phyloP scores from a whole-genome alignment of 805 yeast genomes.

The Lipomyces starkeyi region DNA sequence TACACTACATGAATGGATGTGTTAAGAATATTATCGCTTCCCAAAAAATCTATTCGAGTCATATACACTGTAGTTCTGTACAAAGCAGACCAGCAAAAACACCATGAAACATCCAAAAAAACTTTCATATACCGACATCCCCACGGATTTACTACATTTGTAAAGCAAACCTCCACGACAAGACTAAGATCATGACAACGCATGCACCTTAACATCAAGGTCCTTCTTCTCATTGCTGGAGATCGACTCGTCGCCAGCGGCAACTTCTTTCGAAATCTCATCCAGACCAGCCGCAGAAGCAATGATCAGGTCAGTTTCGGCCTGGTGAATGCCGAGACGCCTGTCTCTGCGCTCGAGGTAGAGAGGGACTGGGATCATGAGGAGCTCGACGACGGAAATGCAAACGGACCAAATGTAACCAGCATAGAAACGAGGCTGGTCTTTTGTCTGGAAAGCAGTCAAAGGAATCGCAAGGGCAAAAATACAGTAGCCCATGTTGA shows the following conservation, averaged over 20 bases:
- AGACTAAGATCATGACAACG: background rate
- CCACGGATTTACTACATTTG: too few species aligned
- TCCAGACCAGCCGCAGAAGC: conserved; percentile 13
- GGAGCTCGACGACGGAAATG: conserved; percentile 2
- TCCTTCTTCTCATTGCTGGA: background rate
- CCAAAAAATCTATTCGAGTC: too few species aligned
- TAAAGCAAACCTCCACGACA: too few species aligned
- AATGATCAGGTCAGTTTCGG: conserved; percentile 10
- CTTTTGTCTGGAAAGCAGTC: conserved; percentile 13
- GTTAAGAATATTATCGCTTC: too few species aligned
- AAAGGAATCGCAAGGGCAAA: background rate
- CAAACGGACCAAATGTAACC: background rate
- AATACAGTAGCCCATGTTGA: conserved; percentile 16
- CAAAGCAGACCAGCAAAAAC: too few species aligned
- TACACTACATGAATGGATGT: too few species aligned
- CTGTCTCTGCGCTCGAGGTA: conserved; percentile 18
- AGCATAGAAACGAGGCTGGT: conserved; percentile 14
- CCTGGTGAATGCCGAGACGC: conserved; percentile 21
- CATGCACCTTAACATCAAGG: background rate
- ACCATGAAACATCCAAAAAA: too few species aligned
- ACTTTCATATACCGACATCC: too few species aligned
- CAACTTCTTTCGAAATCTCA: conserved; percentile 46
- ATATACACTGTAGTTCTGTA: too few species aligned
- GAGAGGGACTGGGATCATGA: conserved; percentile 13
- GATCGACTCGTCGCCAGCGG: background rate